A percentile compares a stretch with the other conserved stretches of the same genome.
phyloP scores from a whole-genome alignment of 805 yeast genomes.

The Ogataea zsoltii region DNA sequence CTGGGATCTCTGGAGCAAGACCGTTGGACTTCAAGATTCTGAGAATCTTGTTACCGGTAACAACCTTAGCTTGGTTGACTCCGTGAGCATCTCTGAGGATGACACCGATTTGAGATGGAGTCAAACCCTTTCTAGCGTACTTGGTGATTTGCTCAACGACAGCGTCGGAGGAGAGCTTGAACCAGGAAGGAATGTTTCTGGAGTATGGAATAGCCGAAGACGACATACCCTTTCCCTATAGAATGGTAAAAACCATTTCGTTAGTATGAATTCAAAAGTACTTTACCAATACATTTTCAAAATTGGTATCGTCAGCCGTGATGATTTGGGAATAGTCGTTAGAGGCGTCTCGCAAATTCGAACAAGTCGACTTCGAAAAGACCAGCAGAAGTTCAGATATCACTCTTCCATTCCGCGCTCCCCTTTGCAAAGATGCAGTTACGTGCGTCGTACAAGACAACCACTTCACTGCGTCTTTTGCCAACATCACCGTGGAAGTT shows the following conservation, averaged over 20 bases:
- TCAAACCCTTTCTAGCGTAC: slow-evolving; percentile 99
- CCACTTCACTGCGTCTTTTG: too few species aligned
- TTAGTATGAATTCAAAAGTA: slow-evolving; percentile 40
- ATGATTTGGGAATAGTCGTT: too few species aligned
- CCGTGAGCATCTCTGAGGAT: slow-evolving; percentile 99
- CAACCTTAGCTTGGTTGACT: slow-evolving; percentile 95
- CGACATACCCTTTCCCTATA: slow-evolving; percentile 97
- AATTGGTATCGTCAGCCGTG: slow-evolving; percentile 55
- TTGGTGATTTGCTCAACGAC: slow-evolving; percentile 98
- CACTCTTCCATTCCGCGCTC: slow-evolving; percentile 1
- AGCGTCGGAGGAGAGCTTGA: slow-evolving; percentile 93
- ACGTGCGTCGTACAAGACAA: too few species aligned
- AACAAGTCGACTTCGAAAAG: slow-evolving; percentile 9
- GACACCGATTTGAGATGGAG: slow-evolving; percentile 99
- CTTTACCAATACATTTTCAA: slow-evolving; percentile 38
- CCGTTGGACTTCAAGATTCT: slow-evolving; percentile 99
- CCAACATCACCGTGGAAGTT: too few species aligned
- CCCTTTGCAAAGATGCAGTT: too few species aligned
- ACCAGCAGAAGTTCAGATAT: too few species aligned
- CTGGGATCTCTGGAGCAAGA: slow-evolving; percentile 99
- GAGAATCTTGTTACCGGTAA: slow-evolving; percentile 99
- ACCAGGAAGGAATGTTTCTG: slow-evolving; percentile 99
- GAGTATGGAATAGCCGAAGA: slow-evolving; percentile 99
- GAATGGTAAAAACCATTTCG: slow-evolving; percentile 25
- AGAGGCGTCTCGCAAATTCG: background rate